Evolutionary conservation across 805 yeast species (phyloP), one percentile per base, ranked within the genome.

Genomic region (Candida nanaspora): DNA sequence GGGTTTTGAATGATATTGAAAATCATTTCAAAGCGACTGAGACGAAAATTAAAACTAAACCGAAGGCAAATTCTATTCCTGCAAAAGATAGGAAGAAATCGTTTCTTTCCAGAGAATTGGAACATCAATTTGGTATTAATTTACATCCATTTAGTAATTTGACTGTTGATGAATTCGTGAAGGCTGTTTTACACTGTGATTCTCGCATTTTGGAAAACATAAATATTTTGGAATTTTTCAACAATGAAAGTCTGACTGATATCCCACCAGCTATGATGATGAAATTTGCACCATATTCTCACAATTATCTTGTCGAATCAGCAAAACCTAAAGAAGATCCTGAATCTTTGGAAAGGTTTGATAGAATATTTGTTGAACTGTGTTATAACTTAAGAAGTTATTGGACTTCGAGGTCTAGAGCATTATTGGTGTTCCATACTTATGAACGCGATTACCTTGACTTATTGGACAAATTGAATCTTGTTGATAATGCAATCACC

Each of bases 111-210:
- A 68, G 88, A 45, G 93, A 84, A 47, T 53, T 81, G 16, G 80
- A 86, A 2, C 93, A 84, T 51, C 89, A 83, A 53, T 82, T 84
- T 61, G 87, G 87, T 32, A 84, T 84, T 50, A 84, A 84, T 52
- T 65, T 84, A 41, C 89, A 84, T 51, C 68, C 74, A 53, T 83
- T 75, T 56, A 72, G 78, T 16, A 59, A 61, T 25, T 53, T 72
- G 27, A 53, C 72, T 3, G 87, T 74, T 33, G 75, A 69, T 21
- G 79, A 76, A 33, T 65, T 84, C 43, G 67, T 81, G 2, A 40
- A 47, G 3, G 74, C 72, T 52, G 76, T 83, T 2, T 65, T 84
- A 42, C 54, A 63, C 27, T 84, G 94, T 64, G 86, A 81, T 44
- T 59, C 62, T 23, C 71, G 70, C 9, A 64, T 83, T 6, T 52